Evolutionary conservation across 176 grass and related monocot genomes (phyloP).

Genomic region (Carex scoparia): DNA sequence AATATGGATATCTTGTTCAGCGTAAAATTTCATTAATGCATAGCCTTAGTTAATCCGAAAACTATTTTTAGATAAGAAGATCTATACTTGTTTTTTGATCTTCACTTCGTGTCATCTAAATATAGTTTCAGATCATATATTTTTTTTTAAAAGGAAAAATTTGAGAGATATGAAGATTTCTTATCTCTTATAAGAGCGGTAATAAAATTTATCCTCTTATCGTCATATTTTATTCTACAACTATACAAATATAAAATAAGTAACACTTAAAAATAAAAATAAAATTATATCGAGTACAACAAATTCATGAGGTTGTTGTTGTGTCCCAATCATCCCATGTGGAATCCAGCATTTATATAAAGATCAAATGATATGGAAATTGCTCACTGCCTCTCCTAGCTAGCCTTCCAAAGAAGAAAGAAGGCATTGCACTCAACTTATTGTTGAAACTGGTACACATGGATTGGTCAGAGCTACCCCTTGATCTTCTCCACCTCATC

Average conservation of each 20-base stretch:
- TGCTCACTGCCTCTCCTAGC: neutral
- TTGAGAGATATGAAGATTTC: no score
- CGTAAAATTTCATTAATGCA: no score
- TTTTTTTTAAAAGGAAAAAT: no score
- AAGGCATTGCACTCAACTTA: neutral
- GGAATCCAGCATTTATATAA: neutral
- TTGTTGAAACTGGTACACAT: neutral
- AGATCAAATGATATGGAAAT: neutral
- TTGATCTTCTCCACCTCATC: constrained; percentile 31
- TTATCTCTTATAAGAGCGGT: no score
- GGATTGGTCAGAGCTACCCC: constrained; percentile 31
- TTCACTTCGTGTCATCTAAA: no score
- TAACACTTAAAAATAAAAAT: neutral
- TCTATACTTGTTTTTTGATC: no score
- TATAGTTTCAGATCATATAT: no score
- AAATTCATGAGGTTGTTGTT: neutral
- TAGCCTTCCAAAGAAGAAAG: neutral
- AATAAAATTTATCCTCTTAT: no score
- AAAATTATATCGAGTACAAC: neutral
- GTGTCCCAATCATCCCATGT: neutral
- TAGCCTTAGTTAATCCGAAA: no score
- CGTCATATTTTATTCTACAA: no score
- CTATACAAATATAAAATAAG: neutral
- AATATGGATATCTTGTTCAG: no score
- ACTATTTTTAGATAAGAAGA: no score